Evolutionary conservation across 2,329 filamentous ascomycete genomes (phyloP).

Genomic region (Arthrobotrys sinensis): DNA sequence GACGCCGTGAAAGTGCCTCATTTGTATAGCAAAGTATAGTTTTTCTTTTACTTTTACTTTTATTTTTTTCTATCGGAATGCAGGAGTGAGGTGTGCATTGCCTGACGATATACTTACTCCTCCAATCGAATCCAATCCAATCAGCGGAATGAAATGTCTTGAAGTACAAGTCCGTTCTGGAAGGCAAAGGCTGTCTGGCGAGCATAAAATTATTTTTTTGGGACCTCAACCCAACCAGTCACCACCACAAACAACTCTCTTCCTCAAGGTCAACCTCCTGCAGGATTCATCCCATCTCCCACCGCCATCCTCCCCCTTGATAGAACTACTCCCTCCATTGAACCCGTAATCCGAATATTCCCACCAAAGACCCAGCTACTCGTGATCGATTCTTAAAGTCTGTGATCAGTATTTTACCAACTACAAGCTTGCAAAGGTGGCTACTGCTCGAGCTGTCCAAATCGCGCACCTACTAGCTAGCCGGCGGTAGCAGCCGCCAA

Average conservation of each 20-base stretch:
- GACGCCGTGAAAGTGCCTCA: too few relatives aligned
- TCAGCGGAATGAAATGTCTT: background rate
- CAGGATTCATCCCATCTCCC: constrained; percentile 32
- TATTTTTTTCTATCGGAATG: background rate
- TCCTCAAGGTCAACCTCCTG: background rate
- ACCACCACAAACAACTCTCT: constrained; percentile 13
- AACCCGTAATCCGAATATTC: constrained; percentile 8
- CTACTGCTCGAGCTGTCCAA: constrained; percentile 54
- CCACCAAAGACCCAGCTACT: background rate
- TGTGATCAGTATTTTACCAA: constrained; percentile 27
- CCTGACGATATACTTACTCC: background rate
- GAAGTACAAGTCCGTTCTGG: constrained; percentile 1
- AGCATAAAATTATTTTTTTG: constrained; percentile 54
- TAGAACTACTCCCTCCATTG: constrained; percentile 3
- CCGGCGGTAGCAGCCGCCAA: constrained; percentile 59
- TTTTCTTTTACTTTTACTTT: too few relatives aligned
- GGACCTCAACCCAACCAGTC: constrained; percentile 20
- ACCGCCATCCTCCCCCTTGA: background rate
- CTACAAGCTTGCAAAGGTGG: constrained; percentile 57
- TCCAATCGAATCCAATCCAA: background rate
- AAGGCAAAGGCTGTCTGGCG: constrained; percentile 3
- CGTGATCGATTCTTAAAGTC: constrained; percentile 5
- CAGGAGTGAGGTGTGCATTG: constrained; percentile 12
- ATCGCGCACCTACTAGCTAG: constrained; percentile 58
- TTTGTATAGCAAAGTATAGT: background rate